Conservation (phyloP, 2,329 filamentous ascomycete species). For the Venturia pyrina region DNA sequence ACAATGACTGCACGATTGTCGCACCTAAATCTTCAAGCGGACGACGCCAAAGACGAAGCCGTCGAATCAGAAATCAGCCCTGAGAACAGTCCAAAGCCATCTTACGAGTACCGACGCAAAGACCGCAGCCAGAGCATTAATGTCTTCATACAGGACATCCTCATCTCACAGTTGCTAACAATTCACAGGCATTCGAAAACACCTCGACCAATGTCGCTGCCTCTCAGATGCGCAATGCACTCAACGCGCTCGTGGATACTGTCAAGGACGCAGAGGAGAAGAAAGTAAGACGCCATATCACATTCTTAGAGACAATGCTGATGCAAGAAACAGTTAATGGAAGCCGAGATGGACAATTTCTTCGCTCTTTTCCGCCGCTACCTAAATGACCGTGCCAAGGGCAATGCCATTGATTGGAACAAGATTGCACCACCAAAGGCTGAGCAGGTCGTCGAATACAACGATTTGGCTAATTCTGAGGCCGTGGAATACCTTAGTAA, state of each 20-base stretch:
- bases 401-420: constrained; percentile 91
- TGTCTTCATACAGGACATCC: constrained; percentile 12
- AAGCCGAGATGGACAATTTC: constrained; percentile 99
- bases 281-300: constrained; percentile 51
- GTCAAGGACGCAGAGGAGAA: constrained; percentile 67
- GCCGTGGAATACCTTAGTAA: constrained; percentile 94
- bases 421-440: constrained; percentile 89
- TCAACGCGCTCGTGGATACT: constrained; percentile 85
- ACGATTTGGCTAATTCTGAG: constrained; percentile 77
- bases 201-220: constrained; percentile 96
- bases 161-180: constrained; percentile 12
- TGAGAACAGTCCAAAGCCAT: background rate
- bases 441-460: constrained; percentile 91
- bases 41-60: background rate
- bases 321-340: constrained; percentile 60
- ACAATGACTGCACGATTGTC: background rate
- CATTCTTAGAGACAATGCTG: constrained; percentile 4
- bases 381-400: constrained; percentile 98
- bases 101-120: background rate
- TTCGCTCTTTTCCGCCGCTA: constrained; percentile 97
- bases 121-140: background rate
- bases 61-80: background rate
- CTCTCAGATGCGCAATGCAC: constrained; percentile 96
- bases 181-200: constrained; percentile 86
- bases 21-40: background rate